Conservation (phyloP, 192 early-diverging fungal species). For the Entomortierella chlamydospora region DNA sequence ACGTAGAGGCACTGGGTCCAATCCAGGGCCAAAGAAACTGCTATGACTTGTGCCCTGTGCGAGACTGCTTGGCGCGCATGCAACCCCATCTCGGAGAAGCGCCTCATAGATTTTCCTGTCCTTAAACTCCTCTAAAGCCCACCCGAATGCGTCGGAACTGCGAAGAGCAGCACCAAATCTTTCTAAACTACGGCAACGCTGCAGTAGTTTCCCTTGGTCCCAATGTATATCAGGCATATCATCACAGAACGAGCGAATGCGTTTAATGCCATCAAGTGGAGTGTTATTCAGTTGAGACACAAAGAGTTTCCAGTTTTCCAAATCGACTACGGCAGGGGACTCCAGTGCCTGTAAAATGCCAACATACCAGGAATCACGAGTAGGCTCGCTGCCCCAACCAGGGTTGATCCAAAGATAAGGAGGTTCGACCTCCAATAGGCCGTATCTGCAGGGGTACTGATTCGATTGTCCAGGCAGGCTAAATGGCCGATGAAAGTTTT, state of each 20-base stretch:
- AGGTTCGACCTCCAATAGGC: slow-evolving; percentile 14
- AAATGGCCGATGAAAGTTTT: not conserved
- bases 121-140: slow-evolving; percentile 25
- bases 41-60: slow-evolving; percentile 10
- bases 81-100: not conserved
- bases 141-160: slow-evolving; percentile 1
- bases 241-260: slow-evolving; percentile 4
- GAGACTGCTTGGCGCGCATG: not conserved
- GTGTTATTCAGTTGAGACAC: not conserved
- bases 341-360: slow-evolving; percentile 10
- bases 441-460: not conserved
- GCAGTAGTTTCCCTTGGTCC: slow-evolving; percentile 9
- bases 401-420: slow-evolving; percentile 19
- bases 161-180: slow-evolving; percentile 6
- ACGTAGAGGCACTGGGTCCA: slow-evolving; percentile 18
- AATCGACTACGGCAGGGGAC: slow-evolving; percentile 10
- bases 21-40: slow-evolving; percentile 10
- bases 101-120: slow-evolving; percentile 7
- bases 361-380: slow-evolving; percentile 1
- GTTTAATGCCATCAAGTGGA: slow-evolving; percentile 15
- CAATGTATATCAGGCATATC: slow-evolving; percentile 13
- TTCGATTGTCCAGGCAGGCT: not conserved
- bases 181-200: slow-evolving; percentile 28
- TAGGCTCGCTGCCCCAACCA: not conserved
- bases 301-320: slow-evolving; percentile 15